These are phyloP conservation scores for Xanthoconium stramineum DNA, from an alignment of 768 basidiomycete species.

Conservation along the genomic window DNA sequence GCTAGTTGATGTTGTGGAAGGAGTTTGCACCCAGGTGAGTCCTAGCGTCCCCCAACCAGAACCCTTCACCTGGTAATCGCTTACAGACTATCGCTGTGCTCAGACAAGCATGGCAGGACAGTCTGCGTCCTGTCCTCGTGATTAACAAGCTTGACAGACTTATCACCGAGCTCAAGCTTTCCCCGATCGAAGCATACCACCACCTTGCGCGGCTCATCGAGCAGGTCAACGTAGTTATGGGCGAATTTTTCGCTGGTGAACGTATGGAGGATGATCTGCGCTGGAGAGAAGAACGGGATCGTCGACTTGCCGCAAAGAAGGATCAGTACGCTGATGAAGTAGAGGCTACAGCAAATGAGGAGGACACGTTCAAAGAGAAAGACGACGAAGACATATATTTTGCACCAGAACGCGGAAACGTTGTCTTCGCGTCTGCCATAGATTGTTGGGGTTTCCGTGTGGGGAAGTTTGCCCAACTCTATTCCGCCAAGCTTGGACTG, in stretches of 20 bases:
- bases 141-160: constrained; percentile 97
- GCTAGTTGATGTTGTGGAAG: constrained; percentile 94
- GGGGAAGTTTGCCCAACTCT: constrained; percentile 90
- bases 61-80: neutral
- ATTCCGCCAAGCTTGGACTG: constrained; percentile 85
- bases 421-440: constrained; percentile 92
- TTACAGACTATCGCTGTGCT: constrained; percentile 89
- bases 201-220: constrained; percentile 93
- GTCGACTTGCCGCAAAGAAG: constrained; percentile 72
- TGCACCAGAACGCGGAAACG: constrained; percentile 92
- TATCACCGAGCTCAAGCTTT: constrained; percentile 87
- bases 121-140: constrained; percentile 85
- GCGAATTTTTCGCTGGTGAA: constrained; percentile 90
- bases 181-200: constrained; percentile 90
- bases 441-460: constrained; percentile 98
- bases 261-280: constrained; percentile 95
- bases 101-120: constrained; percentile 90
- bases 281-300: constrained; percentile 91
- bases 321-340: constrained; percentile 65
- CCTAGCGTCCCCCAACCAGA: neutral
- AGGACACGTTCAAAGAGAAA: constrained; percentile 82
- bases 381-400: constrained; percentile 99
- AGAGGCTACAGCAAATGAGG: constrained; percentile 56
- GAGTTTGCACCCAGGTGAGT: constrained; percentile 93
- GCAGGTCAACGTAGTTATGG: constrained; percentile 98